phyloP scores from a whole-genome alignment of 306 rosid genomes.

The Macrotyloma uniflorum region DNA sequence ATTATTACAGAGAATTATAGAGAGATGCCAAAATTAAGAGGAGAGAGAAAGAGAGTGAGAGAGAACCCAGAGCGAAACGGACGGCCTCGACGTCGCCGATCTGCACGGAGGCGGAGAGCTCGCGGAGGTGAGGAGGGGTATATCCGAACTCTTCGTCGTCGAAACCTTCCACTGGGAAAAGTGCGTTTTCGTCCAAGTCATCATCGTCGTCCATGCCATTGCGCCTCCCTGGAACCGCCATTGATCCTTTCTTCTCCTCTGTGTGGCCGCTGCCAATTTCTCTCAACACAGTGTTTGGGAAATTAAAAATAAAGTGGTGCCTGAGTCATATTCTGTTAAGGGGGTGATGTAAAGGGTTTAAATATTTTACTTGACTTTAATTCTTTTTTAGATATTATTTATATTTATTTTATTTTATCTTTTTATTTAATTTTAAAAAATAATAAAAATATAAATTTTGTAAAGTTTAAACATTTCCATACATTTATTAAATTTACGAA shows the following conservation, averaged over 20 bases:
- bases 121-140: constrained; percentile 81
- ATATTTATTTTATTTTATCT: no score
- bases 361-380: no score
- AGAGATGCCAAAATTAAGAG: neutral
- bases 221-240: constrained; percentile 92
- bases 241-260: neutral
- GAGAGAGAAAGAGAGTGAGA: neutral
- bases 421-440: no score
- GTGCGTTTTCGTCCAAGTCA: constrained; percentile 69
- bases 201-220: constrained; percentile 68
- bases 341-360: no score
- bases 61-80: constrained; percentile 74
- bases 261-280: constrained; percentile 12
- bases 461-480: no score
- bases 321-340: no score
- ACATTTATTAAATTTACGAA: no score
- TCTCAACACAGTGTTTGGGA: neutral
- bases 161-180: constrained; percentile 69
- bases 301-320: no score
- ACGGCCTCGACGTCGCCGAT: constrained; percentile 64
- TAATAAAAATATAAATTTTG: no score
- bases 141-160: constrained; percentile 45
- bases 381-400: no score
- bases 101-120: constrained; percentile 67
- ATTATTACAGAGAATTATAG: neutral